Base-by-base conservation (phyloP, 495 filamentous ascomycete genomes). In the Aspergillus egyptiacus region DNA sequence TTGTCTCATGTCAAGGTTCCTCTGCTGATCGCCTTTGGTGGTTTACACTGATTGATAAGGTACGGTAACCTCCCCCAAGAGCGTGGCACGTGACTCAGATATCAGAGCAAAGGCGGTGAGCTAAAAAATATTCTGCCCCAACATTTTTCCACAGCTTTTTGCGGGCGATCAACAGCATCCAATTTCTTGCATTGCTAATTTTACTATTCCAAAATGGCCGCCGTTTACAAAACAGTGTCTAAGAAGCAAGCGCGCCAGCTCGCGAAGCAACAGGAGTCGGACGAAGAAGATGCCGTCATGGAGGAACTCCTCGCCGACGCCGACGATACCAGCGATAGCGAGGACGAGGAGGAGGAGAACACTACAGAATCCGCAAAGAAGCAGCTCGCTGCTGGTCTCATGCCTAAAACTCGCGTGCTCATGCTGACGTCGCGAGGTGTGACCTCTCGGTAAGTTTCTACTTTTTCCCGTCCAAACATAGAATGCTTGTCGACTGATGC, bases 141-240 rank as follows among this genome's bases (percentile, higher is more conserved):
- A 61, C 53, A 64, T 69, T 69, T 55, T 54, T 57, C 46, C 40
- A 18, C 38, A 19, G 47, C 55, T 55, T 54, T 48, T 57, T 32
- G 51, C 45, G 25, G 48, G 25, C 47, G 37, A 55, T 48, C 50
- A 53, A 48, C 41, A 45, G 14, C 28, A 28, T 24, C 18, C 42
- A 41, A 43, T 40, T 18, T 18, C 25, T 39, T 54, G n/a, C 19
- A 25, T 40, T 25, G 28, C 22, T 18, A 20, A 15, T 33, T 37
- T 38, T 38, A n/a, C 11, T 20, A 37, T 13, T 35, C 62, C 56
- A 77, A 65, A 49, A 98, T 98, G 93, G 87, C 91, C 15, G 76
- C 91, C 17, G 93, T 96, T 36, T 98, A 96, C 77, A 96, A 96
- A 65, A 82, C 89, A 5, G 62, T 98, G 8, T 91, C 89, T 1